These are phyloP conservation scores for Castanopsis chinensis DNA, from an alignment of 306 rosid genomes.

Conservation along the genomic window DNA sequence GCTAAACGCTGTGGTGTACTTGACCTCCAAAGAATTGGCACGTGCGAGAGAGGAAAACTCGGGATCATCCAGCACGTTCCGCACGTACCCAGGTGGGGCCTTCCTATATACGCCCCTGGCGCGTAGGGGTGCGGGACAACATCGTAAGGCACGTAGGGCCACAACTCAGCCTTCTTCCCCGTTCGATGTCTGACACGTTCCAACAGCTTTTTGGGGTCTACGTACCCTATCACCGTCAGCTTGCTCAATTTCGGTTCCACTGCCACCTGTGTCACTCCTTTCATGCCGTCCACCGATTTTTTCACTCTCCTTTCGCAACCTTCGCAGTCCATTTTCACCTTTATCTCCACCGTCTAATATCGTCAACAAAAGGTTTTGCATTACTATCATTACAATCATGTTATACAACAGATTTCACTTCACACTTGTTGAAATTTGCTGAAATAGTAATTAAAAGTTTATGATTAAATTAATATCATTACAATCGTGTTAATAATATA, in stretches of 20 bases:
- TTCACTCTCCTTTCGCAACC: constrained; percentile 47
- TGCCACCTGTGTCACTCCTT: constrained; percentile 40
- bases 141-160: constrained; percentile 54
- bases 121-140: constrained; percentile 51
- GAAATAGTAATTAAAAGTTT: too few species aligned
- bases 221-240: constrained; percentile 46
- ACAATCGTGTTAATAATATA: too few species aligned
- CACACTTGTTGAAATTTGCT: too few species aligned
- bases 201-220: constrained; percentile 37
- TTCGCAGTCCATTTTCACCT: constrained; percentile 54
- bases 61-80: constrained; percentile 34
- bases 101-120: constrained; percentile 39
- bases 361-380: too few species aligned
- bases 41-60: constrained; percentile 35
- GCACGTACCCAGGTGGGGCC: constrained; percentile 61
- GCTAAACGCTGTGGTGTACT: constrained; percentile 46
- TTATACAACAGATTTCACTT: too few species aligned
- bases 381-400: too few species aligned
- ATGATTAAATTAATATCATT: too few species aligned
- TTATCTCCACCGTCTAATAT: constrained; percentile 48
- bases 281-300: constrained; percentile 48
- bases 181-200: constrained; percentile 40
- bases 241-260: constrained; percentile 45
- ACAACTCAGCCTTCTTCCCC: constrained; percentile 50
- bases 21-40: constrained; percentile 40